Conservation (phyloP, 2,329 filamentous ascomycete genomes). For the Colletotrichum eleusines region DNA sequence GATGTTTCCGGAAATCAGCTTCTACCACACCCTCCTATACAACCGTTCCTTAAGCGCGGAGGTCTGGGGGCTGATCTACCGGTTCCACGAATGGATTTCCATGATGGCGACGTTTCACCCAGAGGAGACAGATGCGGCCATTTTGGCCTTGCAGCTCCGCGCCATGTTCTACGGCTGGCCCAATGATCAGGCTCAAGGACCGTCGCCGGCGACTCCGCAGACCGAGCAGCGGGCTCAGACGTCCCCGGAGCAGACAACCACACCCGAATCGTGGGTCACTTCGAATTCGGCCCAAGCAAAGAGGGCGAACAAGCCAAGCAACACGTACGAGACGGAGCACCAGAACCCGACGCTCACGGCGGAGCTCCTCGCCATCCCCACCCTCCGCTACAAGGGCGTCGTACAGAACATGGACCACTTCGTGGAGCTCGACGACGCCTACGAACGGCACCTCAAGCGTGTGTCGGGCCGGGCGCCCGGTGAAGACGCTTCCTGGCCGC, state of each 20-base stretch:
- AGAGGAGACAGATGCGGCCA: background rate
- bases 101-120: background rate
- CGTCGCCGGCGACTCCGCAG: background rate
- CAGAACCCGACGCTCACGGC: background rate
- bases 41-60: background rate
- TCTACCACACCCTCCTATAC: background rate
- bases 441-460: slow-evolving; percentile 8
- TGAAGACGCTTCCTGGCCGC: slow-evolving; percentile 9
- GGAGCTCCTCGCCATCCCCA: background rate
- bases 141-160: background rate
- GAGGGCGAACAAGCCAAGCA: background rate
- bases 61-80: background rate
- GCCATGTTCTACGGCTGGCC: background rate
- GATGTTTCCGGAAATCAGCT: slow-evolving; percentile 9
- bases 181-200: too few species aligned
- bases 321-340: background rate
- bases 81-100: slow-evolving; percentile 19
- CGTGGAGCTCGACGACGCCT: background rate
- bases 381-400: background rate
- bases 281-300: background rate
- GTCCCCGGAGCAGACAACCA: background rate
- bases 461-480: background rate
- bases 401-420: slow-evolving; percentile 8
- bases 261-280: background rate
- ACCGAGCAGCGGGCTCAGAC: background rate